Percentiles rank a stretch among this genome's conserved stretches.
These are phyloP conservation scores for Blastomyces percursus DNA, from an alignment of 2,329 filamentous ascomycete species.

Conservation along the genomic window DNA sequence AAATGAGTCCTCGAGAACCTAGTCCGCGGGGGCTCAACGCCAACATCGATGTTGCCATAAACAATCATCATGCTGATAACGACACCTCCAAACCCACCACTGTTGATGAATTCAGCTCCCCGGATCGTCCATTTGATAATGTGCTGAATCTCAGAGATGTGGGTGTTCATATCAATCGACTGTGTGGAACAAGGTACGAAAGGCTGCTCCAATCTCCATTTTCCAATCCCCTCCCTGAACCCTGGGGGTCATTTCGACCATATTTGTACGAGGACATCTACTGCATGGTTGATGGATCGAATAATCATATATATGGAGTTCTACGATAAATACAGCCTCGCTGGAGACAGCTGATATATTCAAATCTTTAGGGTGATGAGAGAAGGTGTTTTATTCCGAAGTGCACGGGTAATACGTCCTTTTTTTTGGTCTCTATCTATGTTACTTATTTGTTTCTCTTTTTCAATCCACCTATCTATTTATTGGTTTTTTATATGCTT, in stretches of 20 bases:
- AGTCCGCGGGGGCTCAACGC: slow-evolving; percentile 36
- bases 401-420: slow-evolving; percentile 46
- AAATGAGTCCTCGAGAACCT: slow-evolving; percentile 44
- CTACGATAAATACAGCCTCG: neutral
- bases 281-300: neutral
- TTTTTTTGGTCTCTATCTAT: neutral
- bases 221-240: neutral
- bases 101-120: slow-evolving; percentile 8
- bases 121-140: slow-evolving; percentile 39
- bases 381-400: slow-evolving; percentile 57
- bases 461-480: neutral
- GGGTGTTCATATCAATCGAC: slow-evolving; percentile 53
- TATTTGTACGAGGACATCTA: neutral
- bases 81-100: neutral
- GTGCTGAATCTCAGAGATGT: slow-evolving; percentile 72
- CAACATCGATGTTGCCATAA: slow-evolving; percentile 14
- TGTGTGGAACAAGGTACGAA: slow-evolving; percentile 44
- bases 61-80: neutral
- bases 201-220: neutral
- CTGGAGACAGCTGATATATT: neutral
- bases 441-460: no score
- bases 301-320: neutral
- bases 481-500: neutral
- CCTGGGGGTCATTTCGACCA: neutral
- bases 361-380: slow-evolving; percentile 35